These are phyloP conservation scores for Candolleomyces eurysporus DNA, from an alignment of 768 basidiomycete genomes.

Conservation along the genomic window DNA sequence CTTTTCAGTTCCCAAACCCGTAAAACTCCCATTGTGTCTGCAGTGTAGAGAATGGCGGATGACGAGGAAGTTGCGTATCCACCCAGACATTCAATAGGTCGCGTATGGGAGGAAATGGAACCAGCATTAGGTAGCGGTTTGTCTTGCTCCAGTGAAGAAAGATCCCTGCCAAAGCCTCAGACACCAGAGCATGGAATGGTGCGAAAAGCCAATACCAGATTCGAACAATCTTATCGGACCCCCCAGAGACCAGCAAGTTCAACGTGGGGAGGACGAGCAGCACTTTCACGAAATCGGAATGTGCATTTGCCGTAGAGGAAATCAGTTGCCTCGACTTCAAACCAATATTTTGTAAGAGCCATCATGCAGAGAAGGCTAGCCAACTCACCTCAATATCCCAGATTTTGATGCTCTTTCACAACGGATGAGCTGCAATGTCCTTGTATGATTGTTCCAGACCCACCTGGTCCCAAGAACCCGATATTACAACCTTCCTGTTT, in stretches of 20 bases:
- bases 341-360: background rate
- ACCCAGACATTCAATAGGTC: slow-evolving; percentile 81
- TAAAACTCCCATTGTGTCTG: slow-evolving; percentile 90
- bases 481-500: slow-evolving; percentile 61
- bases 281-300: slow-evolving; percentile 89
- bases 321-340: slow-evolving; percentile 67
- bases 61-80: slow-evolving; percentile 47
- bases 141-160: slow-evolving; percentile 38
- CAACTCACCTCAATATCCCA: slow-evolving; percentile 75
- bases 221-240: slow-evolving; percentile 86
- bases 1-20: slow-evolving; percentile 73
- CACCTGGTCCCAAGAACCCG: slow-evolving; percentile 94
- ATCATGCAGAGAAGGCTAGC: background rate
- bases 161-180: slow-evolving; percentile 50
- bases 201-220: slow-evolving; percentile 66
- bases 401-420: slow-evolving; percentile 71
- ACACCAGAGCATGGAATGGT: background rate
- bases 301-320: slow-evolving; percentile 66
- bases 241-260: slow-evolving; percentile 73
- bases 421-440: background rate
- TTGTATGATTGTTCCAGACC: slow-evolving; percentile 1
- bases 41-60: slow-evolving; percentile 66
- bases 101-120: slow-evolving; percentile 79
- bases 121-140: slow-evolving; percentile 52
- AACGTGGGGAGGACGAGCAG: slow-evolving; percentile 68